Percentiles rank a stretch among this genome's conserved stretches.
phyloP scores from a whole-genome alignment of 768 basidiomycete genomes.

The Lactifluus pinguis region DNA sequence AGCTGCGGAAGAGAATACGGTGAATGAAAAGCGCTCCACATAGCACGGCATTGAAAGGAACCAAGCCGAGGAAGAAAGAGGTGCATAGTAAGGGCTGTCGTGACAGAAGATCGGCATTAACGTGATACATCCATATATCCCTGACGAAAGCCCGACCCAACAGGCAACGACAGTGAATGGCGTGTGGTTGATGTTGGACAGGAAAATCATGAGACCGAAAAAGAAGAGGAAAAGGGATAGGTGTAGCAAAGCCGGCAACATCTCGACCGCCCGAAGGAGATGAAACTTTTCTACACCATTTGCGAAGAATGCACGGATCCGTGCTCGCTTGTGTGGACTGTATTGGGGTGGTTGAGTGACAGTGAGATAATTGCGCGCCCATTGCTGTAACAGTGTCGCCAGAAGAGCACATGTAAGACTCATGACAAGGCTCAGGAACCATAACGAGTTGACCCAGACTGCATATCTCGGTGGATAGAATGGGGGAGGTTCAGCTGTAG shows the following conservation, averaged over 20 bases:
- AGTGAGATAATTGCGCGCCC: neutral
- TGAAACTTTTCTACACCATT: neutral
- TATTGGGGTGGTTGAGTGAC: neutral
- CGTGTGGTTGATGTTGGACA: neutral
- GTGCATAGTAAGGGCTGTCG: neutral
- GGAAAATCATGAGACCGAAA: constrained; percentile 1
- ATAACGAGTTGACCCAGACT: neutral
- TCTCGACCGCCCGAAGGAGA: neutral
- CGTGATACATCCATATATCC: neutral
- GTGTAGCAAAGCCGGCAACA: constrained; percentile 6
- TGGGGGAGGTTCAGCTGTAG: neutral
- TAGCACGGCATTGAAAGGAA: neutral
- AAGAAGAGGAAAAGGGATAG: constrained; percentile 14
- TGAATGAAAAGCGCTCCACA: neutral
- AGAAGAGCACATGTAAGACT: neutral
- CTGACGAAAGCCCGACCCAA: neutral
- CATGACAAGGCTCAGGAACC: constrained; percentile 6
- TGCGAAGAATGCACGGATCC: neutral
- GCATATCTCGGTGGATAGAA: neutral
- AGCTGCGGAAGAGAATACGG: neutral
- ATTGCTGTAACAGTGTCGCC: constrained; percentile 4
- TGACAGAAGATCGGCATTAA: neutral
- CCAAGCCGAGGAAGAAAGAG: neutral
- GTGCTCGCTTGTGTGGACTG: neutral
- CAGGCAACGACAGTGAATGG: neutral